Conservation (phyloP, 1,284 basidiomycete genomes). For the Ceratobasidium sp. region DNA sequence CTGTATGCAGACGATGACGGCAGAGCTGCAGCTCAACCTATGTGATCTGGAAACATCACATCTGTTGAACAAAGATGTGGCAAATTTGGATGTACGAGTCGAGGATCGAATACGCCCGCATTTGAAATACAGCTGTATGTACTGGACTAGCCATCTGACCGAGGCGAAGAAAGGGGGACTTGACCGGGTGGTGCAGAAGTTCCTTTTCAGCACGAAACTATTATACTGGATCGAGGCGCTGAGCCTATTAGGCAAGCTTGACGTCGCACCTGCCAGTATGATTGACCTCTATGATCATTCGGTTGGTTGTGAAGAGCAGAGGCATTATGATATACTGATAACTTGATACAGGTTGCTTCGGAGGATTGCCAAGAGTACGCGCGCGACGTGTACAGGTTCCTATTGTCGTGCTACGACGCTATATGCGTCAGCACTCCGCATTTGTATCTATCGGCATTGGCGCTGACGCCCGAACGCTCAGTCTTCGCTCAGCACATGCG, state of each 20-base stretch:
- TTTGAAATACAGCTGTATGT: constrained; percentile 20
- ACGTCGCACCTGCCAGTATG: not conserved
- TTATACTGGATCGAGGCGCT: constrained; percentile 36
- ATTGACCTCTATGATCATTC: too few relatives aligned
- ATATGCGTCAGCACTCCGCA: constrained; percentile 8
- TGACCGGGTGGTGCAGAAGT: not conserved
- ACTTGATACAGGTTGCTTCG: not conserved
- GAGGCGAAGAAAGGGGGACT: not conserved
- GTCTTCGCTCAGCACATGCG: not conserved
- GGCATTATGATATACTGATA: too few relatives aligned
- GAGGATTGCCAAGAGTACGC: not conserved
- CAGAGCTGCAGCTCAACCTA: constrained; percentile 10
- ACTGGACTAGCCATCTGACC: constrained; percentile 24
- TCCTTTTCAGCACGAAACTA: constrained; percentile 1
- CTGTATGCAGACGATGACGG: constrained; percentile 17
- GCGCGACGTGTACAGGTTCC: not conserved
- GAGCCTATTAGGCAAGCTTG: constrained; percentile 19
- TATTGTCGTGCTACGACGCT: not conserved
- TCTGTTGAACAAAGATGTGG: constrained; percentile 12
- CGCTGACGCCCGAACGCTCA: not conserved
- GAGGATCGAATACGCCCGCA: not conserved
- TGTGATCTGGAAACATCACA: constrained; percentile 7
- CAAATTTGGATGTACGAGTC: constrained; percentile 1
- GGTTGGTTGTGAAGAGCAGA: constrained; percentile 2
- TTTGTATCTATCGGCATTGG: not conserved